phyloP scores from a whole-genome alignment of 2,329 filamentous ascomycete genomes.

The Beauveria scarabaeidicola region DNA sequence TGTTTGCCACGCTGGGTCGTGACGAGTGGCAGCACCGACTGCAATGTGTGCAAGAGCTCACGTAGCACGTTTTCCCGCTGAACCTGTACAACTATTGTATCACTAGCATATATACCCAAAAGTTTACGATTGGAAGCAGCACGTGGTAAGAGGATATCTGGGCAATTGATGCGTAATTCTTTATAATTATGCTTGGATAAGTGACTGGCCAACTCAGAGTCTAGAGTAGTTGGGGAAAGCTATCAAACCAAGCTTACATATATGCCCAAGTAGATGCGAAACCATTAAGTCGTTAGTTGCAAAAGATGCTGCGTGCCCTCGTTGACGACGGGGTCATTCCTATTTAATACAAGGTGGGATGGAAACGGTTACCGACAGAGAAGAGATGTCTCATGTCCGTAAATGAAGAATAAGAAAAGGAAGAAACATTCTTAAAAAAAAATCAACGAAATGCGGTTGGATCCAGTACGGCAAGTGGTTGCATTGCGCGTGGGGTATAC shows the following conservation, averaged over 20 bases:
- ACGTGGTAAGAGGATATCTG: too few species aligned
- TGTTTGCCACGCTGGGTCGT: constrained; percentile 27
- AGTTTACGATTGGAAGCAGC: neutral
- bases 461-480: constrained; percentile 3
- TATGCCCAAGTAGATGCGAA: neutral
- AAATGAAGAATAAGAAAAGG: neutral
- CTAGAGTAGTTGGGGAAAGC: constrained; percentile 1
- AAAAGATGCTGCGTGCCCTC: neutral
- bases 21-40: constrained; percentile 27
- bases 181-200: constrained; percentile 6
- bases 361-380: neutral
- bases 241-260: neutral
- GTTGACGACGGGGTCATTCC: neutral
- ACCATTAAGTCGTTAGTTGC: constrained; percentile 16
- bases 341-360: constrained; percentile 7
- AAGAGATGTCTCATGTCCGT: neutral
- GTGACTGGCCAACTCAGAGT: neutral
- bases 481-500: constrained; percentile 19
- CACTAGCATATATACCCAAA: neutral
- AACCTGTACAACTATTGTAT: neutral
- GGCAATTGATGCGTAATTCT: neutral
- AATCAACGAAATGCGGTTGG: constrained; percentile 10
- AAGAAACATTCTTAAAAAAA: neutral
- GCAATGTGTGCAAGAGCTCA: neutral
- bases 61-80: neutral